These are phyloP conservation scores for Panus rudis DNA, from an alignment of 768 basidiomycete genomes.

Conservation along the genomic window DNA sequence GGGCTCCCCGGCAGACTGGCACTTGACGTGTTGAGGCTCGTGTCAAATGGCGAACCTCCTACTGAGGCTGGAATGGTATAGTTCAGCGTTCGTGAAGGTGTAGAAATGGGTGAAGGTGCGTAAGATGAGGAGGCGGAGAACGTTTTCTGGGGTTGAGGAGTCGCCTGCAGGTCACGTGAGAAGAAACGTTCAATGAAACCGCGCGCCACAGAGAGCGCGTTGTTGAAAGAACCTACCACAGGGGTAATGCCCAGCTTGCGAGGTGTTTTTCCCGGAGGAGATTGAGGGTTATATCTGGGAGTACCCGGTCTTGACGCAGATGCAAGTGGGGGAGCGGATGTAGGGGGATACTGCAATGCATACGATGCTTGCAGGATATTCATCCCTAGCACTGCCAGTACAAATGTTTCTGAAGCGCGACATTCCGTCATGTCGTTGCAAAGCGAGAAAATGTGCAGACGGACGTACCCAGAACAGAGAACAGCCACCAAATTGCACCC, in stretches of 20 bases:
- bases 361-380: slow-evolving; percentile 30
- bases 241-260: neutral
- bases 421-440: neutral
- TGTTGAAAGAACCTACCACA: neutral
- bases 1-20: slow-evolving; percentile 17
- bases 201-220: no score
- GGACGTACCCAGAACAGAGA: slow-evolving; percentile 27
- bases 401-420: slow-evolving; percentile 21
- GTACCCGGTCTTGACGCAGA: no score
- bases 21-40: slow-evolving; percentile 29
- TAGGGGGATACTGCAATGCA: slow-evolving; percentile 30
- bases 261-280: neutral
- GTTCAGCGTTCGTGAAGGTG: slow-evolving; percentile 25
- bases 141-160: slow-evolving; percentile 22
- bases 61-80: slow-evolving; percentile 26
- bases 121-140: slow-evolving; percentile 22
- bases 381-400: slow-evolving; percentile 25
- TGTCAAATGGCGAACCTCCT: slow-evolving; percentile 19
- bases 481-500: slow-evolving; percentile 11
- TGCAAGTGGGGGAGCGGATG: slow-evolving; percentile 18
- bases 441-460: neutral
- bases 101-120: slow-evolving; percentile 30
- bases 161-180: slow-evolving; percentile 10
- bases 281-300: slow-evolving; percentile 1
- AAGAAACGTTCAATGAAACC: neutral